Evolutionary conservation across 768 basidiomycete genomes (phyloP).

Genomic region (Mrakia frigida): DNA sequence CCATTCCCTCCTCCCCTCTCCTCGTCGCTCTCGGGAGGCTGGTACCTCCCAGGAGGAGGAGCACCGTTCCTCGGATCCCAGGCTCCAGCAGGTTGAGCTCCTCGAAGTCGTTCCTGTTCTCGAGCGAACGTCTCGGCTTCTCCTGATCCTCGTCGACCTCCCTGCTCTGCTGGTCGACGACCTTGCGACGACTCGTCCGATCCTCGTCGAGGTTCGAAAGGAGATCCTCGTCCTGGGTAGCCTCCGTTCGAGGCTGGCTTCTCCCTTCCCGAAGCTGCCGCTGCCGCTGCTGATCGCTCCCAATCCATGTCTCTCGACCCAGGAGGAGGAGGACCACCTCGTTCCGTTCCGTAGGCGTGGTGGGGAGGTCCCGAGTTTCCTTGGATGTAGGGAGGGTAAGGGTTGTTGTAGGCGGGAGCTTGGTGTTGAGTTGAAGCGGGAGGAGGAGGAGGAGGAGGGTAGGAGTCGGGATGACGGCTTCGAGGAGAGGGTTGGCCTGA

Average conservation of each 20-base stretch:
- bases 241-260: constrained; percentile 1
- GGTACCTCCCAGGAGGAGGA: background rate
- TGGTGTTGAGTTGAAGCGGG: constrained; percentile 16
- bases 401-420: constrained; percentile 27
- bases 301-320: constrained; percentile 18
- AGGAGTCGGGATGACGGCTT: constrained; percentile 11
- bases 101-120: constrained; percentile 2
- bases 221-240: background rate
- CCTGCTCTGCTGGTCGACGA: background rate
- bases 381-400: constrained; percentile 31
- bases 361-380: background rate
- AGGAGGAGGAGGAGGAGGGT: constrained; percentile 13
- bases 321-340: background rate
- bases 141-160: constrained; percentile 17
- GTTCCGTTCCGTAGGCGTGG: constrained; percentile 7
- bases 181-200: constrained; percentile 23
- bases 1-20: background rate
- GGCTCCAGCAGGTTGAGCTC: background rate
- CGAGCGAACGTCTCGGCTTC: constrained; percentile 4
- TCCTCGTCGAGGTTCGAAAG: constrained; percentile 5
- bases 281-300: constrained; percentile 19
- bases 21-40: constrained; percentile 8
- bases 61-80: background rate
- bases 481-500: constrained; percentile 18
- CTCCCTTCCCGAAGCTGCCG: constrained; percentile 1